A percentile compares a stretch with the other conserved stretches of the same genome.
phyloP scores from a whole-genome alignment of 2,329 filamentous ascomycete genomes.

The Epichloe coenophiala region DNA sequence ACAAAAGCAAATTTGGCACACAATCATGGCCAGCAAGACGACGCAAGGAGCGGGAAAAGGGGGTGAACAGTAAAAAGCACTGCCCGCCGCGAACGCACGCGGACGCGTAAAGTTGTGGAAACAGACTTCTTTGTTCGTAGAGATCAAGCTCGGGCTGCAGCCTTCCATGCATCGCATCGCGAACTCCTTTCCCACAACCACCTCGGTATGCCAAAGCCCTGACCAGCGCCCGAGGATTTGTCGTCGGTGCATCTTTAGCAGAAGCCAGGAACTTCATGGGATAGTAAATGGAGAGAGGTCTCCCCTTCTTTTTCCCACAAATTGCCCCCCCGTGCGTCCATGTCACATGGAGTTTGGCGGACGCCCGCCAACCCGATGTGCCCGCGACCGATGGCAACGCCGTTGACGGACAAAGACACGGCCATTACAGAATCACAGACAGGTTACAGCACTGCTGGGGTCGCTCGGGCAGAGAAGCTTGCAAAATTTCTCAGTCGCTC shows the following conservation, averaged over 20 bases:
- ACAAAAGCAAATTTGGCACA: too few relatives aligned
- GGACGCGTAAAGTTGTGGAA: neutral
- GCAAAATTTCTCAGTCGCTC: conserved; percentile 22
- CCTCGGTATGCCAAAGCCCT: too few relatives aligned
- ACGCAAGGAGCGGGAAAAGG: too few relatives aligned
- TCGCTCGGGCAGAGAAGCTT: too few relatives aligned
- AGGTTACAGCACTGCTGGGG: too few relatives aligned
- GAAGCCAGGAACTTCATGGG: neutral
- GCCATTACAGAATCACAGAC: too few relatives aligned
- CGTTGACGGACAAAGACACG: neutral
- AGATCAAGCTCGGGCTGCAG: too few relatives aligned
- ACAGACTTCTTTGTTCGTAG: neutral
- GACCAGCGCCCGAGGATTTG: neutral
- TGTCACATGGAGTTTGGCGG: neutral
- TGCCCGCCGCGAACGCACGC: neutral
- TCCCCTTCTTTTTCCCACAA: neutral
- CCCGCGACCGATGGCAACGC: neutral
- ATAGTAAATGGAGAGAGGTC: neutral
- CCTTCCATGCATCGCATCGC: too few relatives aligned
- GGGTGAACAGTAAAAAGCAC: too few relatives aligned
- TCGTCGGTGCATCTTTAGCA: neutral
- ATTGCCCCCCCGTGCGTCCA: neutral
- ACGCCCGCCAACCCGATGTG: neutral
- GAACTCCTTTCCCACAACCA: neutral
- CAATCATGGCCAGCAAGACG: too few relatives aligned